These are phyloP conservation scores for Candida sp. DNA, from an alignment of 1,139 yeast genomes.

Conservation along the genomic window DNA sequence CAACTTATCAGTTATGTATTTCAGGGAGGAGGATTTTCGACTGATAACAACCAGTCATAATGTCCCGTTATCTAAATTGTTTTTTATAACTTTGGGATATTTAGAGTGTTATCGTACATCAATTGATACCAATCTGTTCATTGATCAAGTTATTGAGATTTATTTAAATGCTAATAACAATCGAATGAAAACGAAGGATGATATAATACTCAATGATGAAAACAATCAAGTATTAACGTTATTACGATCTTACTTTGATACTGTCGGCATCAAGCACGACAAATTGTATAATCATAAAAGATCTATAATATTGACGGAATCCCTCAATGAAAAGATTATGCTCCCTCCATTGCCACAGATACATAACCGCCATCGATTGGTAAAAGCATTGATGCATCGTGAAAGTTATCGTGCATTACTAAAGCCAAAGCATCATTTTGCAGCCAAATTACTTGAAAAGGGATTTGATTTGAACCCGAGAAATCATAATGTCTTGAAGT, in stretches of 20 bases:
- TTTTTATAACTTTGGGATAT: conserved; percentile 37
- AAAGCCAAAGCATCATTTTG: conserved; percentile 27
- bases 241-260: conserved; percentile 20
- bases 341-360: conserved; percentile 37
- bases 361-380: conserved; percentile 25
- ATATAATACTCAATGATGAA: conserved; percentile 3
- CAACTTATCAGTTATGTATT: conserved; percentile 4
- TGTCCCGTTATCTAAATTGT: conserved; percentile 23
- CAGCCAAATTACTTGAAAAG: conserved; percentile 16
- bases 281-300: conserved; percentile 16
- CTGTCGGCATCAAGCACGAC: conserved; percentile 18
- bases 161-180: conserved; percentile 22
- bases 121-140: conserved; percentile 9
- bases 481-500: conserved; percentile 23
- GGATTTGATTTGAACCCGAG: conserved; percentile 12
- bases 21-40: not conserved
- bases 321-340: conserved; percentile 19
- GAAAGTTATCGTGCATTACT: conserved; percentile 35
- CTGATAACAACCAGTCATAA: conserved; percentile 10
- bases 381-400: conserved; percentile 39
- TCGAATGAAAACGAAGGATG: conserved; percentile 1
- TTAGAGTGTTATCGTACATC: conserved; percentile 10
- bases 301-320: conserved; percentile 22
- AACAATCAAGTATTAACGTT: conserved; percentile 12
- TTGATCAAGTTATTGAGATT: conserved; percentile 28